Percentiles rank a stretch among this genome's conserved stretches.
Evolutionary conservation across 768 basidiomycete genomes (phyloP).

Genomic region (Boletus rex-veris): DNA sequence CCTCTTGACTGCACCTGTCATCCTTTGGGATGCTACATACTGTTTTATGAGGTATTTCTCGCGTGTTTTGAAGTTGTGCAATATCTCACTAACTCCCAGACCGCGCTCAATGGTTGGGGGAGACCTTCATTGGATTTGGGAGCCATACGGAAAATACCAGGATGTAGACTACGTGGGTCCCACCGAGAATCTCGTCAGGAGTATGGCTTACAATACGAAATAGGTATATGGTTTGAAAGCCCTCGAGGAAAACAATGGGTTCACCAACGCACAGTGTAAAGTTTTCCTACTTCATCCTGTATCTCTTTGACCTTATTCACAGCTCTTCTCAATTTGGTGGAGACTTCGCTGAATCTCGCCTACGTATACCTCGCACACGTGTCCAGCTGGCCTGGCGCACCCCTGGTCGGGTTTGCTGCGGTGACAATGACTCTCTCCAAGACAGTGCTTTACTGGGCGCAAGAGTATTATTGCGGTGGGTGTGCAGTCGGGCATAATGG

Average conservation of each 20-base stretch:
- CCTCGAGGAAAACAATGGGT: conserved; percentile 65
- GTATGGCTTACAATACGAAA: conserved; percentile 10
- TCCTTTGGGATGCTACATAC: conserved; percentile 79
- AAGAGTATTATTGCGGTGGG: conserved; percentile 75
- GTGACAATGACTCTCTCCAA: conserved; percentile 81
- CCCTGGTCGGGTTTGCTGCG: conserved; percentile 69
- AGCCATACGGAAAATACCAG: conserved; percentile 76
- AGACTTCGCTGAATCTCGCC: conserved; percentile 66
- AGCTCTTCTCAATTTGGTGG: conserved; percentile 80
- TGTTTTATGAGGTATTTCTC: conserved; percentile 65
- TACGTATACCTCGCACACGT: conserved; percentile 78
- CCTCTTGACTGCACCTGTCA: conserved; percentile 45
- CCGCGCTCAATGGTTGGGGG: conserved; percentile 86
- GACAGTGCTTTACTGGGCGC: conserved; percentile 76
- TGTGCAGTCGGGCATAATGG: conserved; percentile 78
- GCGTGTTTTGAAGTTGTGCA: no score
- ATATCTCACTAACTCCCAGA: conserved; percentile 35
- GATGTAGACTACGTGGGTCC: conserved; percentile 46
- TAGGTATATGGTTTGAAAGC: conserved; percentile 74
- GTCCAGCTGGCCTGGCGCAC: conserved; percentile 56
- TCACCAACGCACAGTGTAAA: conserved; percentile 82
- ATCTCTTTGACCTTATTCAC: neutral
- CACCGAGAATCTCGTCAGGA: neutral
- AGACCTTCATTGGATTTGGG: conserved; percentile 91
- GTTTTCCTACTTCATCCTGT: neutral